Conservation (phyloP, 23 red algal genomes). For the Pyropia haitanensis region DNA sequence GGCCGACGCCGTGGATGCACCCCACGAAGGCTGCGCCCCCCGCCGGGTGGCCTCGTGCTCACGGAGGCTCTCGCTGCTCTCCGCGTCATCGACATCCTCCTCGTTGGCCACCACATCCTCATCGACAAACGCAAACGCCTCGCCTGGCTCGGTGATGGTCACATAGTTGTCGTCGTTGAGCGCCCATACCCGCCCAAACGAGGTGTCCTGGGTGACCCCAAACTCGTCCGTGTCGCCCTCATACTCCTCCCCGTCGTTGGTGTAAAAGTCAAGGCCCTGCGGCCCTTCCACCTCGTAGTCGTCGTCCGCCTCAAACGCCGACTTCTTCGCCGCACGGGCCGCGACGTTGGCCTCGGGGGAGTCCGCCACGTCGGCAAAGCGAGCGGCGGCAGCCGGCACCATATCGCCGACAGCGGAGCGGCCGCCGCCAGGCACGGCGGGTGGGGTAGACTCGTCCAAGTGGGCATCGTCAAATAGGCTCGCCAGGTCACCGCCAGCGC, state of each 20-base stretch:
- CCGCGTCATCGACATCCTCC: constrained; percentile 1
- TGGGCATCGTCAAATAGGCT: constrained; percentile 8
- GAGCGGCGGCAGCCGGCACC: background rate
- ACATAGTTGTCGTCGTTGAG: constrained; percentile 60
- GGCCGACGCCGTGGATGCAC: constrained; percentile 30
- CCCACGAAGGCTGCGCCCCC: constrained; percentile 43
- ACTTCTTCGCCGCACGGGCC: constrained; percentile 7
- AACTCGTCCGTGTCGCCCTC: constrained; percentile 24
- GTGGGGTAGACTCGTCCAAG: constrained; percentile 6
- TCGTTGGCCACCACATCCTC: constrained; percentile 47
- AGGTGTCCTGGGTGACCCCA: constrained; percentile 30
- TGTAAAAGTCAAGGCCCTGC: constrained; percentile 15
- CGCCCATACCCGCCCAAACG: constrained; percentile 46
- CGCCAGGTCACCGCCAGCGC: constrained; percentile 1
- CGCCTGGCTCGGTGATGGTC: constrained; percentile 60
- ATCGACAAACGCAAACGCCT: constrained; percentile 42
- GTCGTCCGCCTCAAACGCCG: constrained; percentile 22
- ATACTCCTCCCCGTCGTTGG: constrained; percentile 4
- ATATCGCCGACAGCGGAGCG: no score
- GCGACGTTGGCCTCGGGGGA: background rate
- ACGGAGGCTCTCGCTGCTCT: background rate
- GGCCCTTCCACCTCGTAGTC: constrained; percentile 3
- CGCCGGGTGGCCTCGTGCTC: constrained; percentile 35
- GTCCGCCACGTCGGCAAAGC: background rate
- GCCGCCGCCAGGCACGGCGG: background rate